A percentile compares a stretch with the other conserved stretches of the same genome.
Evolutionary conservation across 2,329 filamentous ascomycete species (phyloP).

Genomic region (Aspergillus sp.): DNA sequence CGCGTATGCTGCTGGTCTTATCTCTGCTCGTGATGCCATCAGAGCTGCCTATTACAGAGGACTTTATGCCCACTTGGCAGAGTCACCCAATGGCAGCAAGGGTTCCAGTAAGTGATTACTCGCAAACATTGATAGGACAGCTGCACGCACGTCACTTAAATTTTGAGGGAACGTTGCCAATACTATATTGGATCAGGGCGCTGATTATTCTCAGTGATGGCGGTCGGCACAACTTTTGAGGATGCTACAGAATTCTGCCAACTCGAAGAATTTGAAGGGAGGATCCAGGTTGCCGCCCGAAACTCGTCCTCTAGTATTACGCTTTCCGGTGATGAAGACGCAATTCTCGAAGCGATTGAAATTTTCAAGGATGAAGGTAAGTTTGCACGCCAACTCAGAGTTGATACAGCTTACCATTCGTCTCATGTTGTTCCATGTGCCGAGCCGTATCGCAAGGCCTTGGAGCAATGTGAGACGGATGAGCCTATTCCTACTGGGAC

Average conservation of each 20-base stretch:
- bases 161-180: no score
- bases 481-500: not conserved
- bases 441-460: slow-evolving; percentile 12
- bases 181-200: not conserved
- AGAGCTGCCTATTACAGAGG: slow-evolving; percentile 41
- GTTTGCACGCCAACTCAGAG: slow-evolving; percentile 26
- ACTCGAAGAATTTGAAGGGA: slow-evolving; percentile 11
- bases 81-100: slow-evolving; percentile 4
- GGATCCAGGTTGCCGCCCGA: slow-evolving; percentile 15
- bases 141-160: no score
- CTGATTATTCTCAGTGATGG: slow-evolving; percentile 32
- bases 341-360: slow-evolving; percentile 18
- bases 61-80: slow-evolving; percentile 15
- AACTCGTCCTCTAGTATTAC: slow-evolving; percentile 1
- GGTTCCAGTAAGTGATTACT: slow-evolving; percentile 26
- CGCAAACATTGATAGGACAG: no score
- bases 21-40: slow-evolving; percentile 30
- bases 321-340: slow-evolving; percentile 3
- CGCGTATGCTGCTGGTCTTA: slow-evolving; percentile 12
- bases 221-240: slow-evolving; percentile 25
- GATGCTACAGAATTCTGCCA: slow-evolving; percentile 1
- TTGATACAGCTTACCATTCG: slow-evolving; percentile 37
- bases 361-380: slow-evolving; percentile 2
- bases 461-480: not conserved
- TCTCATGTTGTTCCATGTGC: slow-evolving; percentile 28